Conservation (phyloP, 169 alveolate species). For the Cryptosporidium canis region DNA sequence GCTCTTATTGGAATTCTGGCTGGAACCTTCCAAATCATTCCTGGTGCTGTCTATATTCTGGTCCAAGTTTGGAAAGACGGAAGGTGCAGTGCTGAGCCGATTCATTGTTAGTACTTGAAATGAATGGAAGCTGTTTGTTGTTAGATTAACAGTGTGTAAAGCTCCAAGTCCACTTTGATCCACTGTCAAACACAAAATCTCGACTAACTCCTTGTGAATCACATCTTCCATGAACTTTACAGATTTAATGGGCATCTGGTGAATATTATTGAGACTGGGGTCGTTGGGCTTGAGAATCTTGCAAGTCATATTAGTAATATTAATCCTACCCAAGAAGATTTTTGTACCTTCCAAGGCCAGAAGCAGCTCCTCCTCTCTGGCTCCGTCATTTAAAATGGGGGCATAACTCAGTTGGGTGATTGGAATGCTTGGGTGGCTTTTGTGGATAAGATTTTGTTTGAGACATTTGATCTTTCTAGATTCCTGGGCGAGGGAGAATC, state of each 20-base stretch:
- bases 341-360: not conserved
- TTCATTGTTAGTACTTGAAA: conserved; percentile 3
- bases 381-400: not conserved
- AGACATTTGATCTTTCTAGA: not conserved
- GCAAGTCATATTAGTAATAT: not conserved
- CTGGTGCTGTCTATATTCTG: not conserved
- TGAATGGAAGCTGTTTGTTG: not conserved
- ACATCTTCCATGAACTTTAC: conserved; percentile 7
- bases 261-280: not conserved
- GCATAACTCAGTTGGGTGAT: not conserved
- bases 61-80: conserved; percentile 41
- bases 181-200: conserved; percentile 9
- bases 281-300: not conserved
- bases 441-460: not conserved
- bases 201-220: not conserved
- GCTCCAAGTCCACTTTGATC: conserved; percentile 55
- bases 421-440: conserved; percentile 27
- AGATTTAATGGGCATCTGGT: conserved; percentile 23
- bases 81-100: not conserved
- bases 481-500: not conserved
- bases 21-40: not conserved
- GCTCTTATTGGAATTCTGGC: not conserved
- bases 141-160: not conserved
- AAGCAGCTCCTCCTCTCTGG: not conserved
- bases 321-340: conserved; percentile 1